phyloP scores from a whole-genome alignment of 2,329 filamentous ascomycete species.

The Aureobasidium uvarum region DNA sequence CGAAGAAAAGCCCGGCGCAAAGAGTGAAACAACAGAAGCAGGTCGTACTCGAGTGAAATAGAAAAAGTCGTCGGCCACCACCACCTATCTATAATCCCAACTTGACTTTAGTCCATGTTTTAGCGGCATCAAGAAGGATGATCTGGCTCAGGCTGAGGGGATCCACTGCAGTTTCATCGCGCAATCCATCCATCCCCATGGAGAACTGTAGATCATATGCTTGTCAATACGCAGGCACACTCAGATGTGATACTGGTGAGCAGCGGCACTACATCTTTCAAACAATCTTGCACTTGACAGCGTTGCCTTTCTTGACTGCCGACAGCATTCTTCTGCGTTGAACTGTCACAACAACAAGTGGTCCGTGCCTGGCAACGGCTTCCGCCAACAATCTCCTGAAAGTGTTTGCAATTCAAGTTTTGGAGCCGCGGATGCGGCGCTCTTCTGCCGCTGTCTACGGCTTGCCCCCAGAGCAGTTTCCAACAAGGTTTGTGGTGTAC shows the following conservation, averaged over 20 bases:
- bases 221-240: slow-evolving; percentile 3
- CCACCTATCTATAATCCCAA: slow-evolving; percentile 15
- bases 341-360: slow-evolving; percentile 11
- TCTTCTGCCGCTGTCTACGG: not conserved
- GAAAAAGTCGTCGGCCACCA: not conserved
- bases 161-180: slow-evolving; percentile 24
- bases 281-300: not conserved
- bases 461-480: not conserved
- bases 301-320: slow-evolving; percentile 14
- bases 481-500: not conserved
- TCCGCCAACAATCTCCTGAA: slow-evolving; percentile 16
- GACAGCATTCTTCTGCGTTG: slow-evolving; percentile 12
- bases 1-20: not conserved
- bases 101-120: slow-evolving; percentile 14
- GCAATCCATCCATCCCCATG: slow-evolving; percentile 16
- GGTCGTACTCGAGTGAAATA: not conserved
- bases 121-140: slow-evolving; percentile 11
- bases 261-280: not conserved
- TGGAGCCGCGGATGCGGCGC: slow-evolving; percentile 2
- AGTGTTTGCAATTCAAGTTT: slow-evolving; percentile 10
- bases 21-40: not conserved
- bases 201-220: slow-evolving; percentile 17
- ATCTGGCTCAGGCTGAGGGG: slow-evolving; percentile 20
- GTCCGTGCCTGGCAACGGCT: slow-evolving; percentile 5
- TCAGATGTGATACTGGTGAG: not conserved